Evolutionary conservation across 805 yeast species (phyloP), one percentile per base, ranked within the genome.

Genomic region (Candida pseudoglaebosa): DNA sequence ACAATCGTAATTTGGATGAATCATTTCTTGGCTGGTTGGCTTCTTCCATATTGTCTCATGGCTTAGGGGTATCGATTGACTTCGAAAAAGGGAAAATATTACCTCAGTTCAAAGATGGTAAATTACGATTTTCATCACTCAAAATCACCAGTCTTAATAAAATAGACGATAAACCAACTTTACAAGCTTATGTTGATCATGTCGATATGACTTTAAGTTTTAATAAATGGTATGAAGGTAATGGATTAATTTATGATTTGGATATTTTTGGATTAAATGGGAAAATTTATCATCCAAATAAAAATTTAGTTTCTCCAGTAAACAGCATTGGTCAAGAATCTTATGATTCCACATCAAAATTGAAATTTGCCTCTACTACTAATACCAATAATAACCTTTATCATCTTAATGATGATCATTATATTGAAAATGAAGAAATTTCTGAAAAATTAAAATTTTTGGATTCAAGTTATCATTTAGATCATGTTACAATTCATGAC

Each of bases 201-300:
- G 54, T 76, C 44, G 66, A 69, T 32, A 46, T 76, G 18, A 64
- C 75, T 0, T 54, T 77, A 7, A 70, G 77, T 1, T 72, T 77
- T 41, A 62, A 68, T 29, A 77, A 77, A 50, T 77, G 81, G 81
- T 65, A 71, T 30, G 72, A 70, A 40, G 80, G 82, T 0, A 63
- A 65, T 34, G 82, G 82, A 2, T 52, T 77, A 18, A 70, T 77
- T 20, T 50, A 71, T 32, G 74, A 72, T 40, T 50, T 76, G 35
- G 76, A 74, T 39, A 54, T 77, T 4, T 63, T 55, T 29, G 82
- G 82, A 1, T 48, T 75, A 47, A 56, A 57, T 21, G 82, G 79
- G 7, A 54, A 56, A 29, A 47, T 63, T 5, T 40, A 36, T 19
- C 51, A 56, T 51, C 26, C 36, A 28, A 32, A 21, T 10, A 32